These are phyloP conservation scores for Pseudozyma tsukubaensis DNA, from an alignment of 1,284 basidiomycete species.

Conservation along the genomic window DNA sequence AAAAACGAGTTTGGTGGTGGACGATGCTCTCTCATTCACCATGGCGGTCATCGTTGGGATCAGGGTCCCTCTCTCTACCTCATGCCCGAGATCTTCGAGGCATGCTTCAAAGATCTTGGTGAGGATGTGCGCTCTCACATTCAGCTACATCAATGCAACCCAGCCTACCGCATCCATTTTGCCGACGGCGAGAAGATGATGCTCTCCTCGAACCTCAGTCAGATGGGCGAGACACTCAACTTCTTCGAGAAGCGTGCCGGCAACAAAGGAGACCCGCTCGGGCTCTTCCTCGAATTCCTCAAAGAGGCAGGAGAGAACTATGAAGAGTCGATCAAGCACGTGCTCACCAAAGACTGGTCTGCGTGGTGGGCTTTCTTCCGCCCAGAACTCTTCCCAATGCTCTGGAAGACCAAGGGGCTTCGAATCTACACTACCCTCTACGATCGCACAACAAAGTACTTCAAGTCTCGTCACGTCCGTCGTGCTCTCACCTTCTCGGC, in stretches of 20 bases:
- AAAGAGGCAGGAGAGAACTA: constrained; percentile 71
- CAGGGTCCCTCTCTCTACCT: constrained; percentile 72
- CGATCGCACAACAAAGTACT: constrained; percentile 70
- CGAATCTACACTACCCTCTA: constrained; percentile 62
- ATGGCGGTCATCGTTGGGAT: constrained; percentile 71
- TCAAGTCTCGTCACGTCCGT: constrained; percentile 71
- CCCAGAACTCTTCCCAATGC: constrained; percentile 70
- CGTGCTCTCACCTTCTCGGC: constrained; percentile 32
- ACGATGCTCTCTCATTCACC: constrained; percentile 72
- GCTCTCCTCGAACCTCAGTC: constrained; percentile 70
- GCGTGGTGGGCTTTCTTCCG: constrained; percentile 70
- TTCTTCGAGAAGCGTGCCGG: constrained; percentile 72
- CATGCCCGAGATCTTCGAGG: constrained; percentile 71
- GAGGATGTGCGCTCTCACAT: constrained; percentile 70
- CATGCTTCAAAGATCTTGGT: constrained; percentile 71
- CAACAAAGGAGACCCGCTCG: constrained; percentile 61
- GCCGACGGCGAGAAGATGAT: constrained; percentile 66
- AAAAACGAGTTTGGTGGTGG: constrained; percentile 70
- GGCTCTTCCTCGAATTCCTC: constrained; percentile 69
- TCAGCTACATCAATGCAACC: constrained; percentile 66
- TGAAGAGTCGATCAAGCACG: constrained; percentile 70
- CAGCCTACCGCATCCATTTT: constrained; percentile 63
- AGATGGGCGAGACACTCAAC: constrained; percentile 71
- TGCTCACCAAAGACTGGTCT: constrained; percentile 71
- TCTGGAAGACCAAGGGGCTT: constrained; percentile 58